A percentile compares a stretch with the other conserved stretches of the same genome.
phyloP scores from a whole-genome alignment of 805 yeast genomes.

The Ogataea nakhonphanomensis region DNA sequence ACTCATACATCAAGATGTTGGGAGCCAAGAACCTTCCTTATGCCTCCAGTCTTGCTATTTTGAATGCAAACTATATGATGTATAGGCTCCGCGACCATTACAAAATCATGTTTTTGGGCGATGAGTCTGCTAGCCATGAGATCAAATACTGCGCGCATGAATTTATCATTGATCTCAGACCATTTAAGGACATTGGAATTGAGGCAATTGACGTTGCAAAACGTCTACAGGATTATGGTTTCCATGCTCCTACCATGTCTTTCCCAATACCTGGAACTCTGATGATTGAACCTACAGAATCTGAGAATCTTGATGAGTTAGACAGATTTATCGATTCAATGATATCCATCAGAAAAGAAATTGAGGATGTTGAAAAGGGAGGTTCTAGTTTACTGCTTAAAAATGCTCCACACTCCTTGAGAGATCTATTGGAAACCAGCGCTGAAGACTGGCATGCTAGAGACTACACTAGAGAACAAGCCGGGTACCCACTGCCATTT shows the following conservation, averaged over 20 bases:
- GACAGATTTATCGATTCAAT: conserved; percentile 88
- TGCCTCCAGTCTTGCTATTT: conserved; percentile 85
- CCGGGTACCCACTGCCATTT: conserved; percentile 85
- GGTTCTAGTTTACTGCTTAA: conserved; percentile 67
- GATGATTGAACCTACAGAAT: conserved; percentile 98
- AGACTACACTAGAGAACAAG: conserved; percentile 89
- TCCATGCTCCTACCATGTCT: conserved; percentile 98
- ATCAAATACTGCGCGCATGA: conserved; percentile 92
- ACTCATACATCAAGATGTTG: conserved; percentile 92
- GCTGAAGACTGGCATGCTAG: conserved; percentile 74
- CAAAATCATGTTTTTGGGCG: conserved; percentile 70
- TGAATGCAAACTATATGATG: conserved; percentile 97
- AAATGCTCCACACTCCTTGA: conserved; percentile 88
- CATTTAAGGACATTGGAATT: conserved; percentile 71
- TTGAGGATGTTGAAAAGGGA: conserved; percentile 65
- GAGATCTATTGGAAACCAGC: conserved; percentile 62
- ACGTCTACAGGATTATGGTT: conserved; percentile 95
- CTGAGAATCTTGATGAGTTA: conserved; percentile 82
- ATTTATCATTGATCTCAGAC: conserved; percentile 87
- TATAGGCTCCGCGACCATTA: conserved; percentile 65
- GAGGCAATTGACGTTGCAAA: conserved; percentile 97
- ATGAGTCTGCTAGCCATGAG: conserved; percentile 25
- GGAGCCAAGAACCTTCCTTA: conserved; percentile 82
- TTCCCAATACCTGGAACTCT: conserved; percentile 98
- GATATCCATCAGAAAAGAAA: conserved; percentile 79